Evolutionary conservation across 352 stramenopile species (phyloP).

Genomic region (Globisporangium alternatum): DNA sequence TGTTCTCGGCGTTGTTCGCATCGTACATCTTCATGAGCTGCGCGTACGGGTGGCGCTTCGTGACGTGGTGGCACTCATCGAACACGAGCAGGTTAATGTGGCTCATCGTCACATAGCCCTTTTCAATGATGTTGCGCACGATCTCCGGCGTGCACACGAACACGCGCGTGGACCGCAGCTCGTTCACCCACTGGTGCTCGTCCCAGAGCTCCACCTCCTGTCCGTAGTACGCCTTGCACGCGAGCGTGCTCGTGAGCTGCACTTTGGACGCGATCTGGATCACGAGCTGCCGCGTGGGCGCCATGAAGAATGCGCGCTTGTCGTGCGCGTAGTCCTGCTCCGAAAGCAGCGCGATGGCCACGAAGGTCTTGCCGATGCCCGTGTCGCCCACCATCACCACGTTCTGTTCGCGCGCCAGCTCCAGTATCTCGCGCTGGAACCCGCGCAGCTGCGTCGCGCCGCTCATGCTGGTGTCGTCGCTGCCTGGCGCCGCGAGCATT

Average conservation of each 20-base stretch:
- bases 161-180: constrained; percentile 59
- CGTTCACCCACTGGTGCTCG: constrained; percentile 47
- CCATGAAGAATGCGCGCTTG: constrained; percentile 78
- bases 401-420: constrained; percentile 66
- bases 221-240: constrained; percentile 55
- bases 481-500: neutral
- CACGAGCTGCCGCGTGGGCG: constrained; percentile 78
- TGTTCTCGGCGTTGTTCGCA: constrained; percentile 18
- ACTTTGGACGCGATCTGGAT: constrained; percentile 80
- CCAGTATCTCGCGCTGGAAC: constrained; percentile 72
- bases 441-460: constrained; percentile 35
- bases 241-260: constrained; percentile 51
- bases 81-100: constrained; percentile 87
- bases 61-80: constrained; percentile 90
- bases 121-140: constrained; percentile 78
- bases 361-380: constrained; percentile 84
- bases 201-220: constrained; percentile 59
- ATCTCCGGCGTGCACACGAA: constrained; percentile 88
- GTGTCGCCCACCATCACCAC: constrained; percentile 83
- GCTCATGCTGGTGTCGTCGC: neutral
- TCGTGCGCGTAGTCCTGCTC: constrained; percentile 71
- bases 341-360: constrained; percentile 69
- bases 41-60: constrained; percentile 87
- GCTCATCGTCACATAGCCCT: constrained; percentile 76
- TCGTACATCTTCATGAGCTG: constrained; percentile 87